These are phyloP conservation scores for Aspergillus japonicus DNA, from an alignment of 2,329 filamentous ascomycete genomes.

Conservation along the genomic window DNA sequence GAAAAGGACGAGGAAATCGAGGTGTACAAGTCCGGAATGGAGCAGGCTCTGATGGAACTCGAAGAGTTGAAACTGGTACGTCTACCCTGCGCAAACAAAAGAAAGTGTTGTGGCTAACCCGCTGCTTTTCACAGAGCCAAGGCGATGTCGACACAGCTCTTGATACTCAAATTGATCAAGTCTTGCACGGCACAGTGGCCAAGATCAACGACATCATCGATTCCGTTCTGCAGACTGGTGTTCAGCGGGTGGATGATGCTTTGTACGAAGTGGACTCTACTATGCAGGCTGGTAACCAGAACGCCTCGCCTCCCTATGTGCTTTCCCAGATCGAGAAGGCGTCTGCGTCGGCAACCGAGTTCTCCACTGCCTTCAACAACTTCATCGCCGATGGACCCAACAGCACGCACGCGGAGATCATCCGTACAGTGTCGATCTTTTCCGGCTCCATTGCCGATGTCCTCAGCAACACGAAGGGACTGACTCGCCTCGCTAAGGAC, in stretches of 20 bases:
- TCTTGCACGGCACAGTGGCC: slow-evolving; percentile 79
- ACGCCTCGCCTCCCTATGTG: slow-evolving; percentile 90
- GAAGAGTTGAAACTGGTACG: slow-evolving; percentile 72
- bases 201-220: slow-evolving; percentile 99
- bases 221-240: slow-evolving; percentile 88
- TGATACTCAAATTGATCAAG: slow-evolving; percentile 85
- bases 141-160: slow-evolving; percentile 75
- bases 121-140: slow-evolving; percentile 52
- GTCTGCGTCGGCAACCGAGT: slow-evolving; percentile 90
- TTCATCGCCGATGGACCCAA: slow-evolving; percentile 96
- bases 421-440: slow-evolving; percentile 88
- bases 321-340: slow-evolving; percentile 97
- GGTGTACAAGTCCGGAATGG: slow-evolving; percentile 97
- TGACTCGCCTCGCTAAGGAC: slow-evolving; percentile 87
- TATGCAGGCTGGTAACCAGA: slow-evolving; percentile 99
- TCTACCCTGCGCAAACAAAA: not conserved
- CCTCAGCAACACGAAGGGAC: slow-evolving; percentile 92
- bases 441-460: slow-evolving; percentile 89
- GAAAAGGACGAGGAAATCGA: slow-evolving; percentile 98
- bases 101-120: not conserved
- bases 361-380: slow-evolving; percentile 97
- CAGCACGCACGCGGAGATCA: slow-evolving; percentile 83
- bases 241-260: slow-evolving; percentile 91
- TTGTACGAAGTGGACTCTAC: slow-evolving; percentile 95
- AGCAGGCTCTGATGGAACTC: slow-evolving; percentile 88